phyloP scores from a whole-genome alignment of 192 early-diverging fungal genomes.

The Jimgerdemannia flammicorona region DNA sequence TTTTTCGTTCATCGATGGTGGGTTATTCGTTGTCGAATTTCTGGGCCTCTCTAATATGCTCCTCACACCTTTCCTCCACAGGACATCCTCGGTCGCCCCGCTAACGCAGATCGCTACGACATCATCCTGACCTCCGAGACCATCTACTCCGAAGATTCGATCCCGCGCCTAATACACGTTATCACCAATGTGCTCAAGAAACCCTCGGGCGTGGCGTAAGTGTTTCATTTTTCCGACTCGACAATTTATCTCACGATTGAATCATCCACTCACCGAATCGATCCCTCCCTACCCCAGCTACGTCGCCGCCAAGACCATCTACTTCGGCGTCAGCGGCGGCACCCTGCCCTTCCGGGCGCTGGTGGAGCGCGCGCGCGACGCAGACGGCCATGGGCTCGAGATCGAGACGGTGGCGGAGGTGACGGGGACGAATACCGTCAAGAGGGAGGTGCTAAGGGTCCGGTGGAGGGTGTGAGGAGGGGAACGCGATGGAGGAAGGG shows the following conservation, averaged over 20 bases:
- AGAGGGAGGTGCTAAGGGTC: conserved; percentile 31
- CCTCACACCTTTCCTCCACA: no score
- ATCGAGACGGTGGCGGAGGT: conserved; percentile 23
- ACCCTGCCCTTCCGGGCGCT: conserved; percentile 69
- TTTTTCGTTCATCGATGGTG: no score
- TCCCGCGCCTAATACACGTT: conserved; percentile 56
- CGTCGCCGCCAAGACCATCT: conserved; percentile 88
- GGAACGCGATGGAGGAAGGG: background rate
- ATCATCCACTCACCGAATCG: background rate
- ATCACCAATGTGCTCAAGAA: conserved; percentile 51
- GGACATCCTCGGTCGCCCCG: no score
- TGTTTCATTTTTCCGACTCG: conserved; percentile 13
- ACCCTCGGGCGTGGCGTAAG: conserved; percentile 41
- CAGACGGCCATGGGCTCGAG: conserved; percentile 22
- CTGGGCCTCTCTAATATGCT: no score
- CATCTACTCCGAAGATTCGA: conserved; percentile 65
- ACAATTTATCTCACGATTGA: background rate
- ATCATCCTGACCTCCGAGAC: conserved; percentile 77
- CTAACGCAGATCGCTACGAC: conserved; percentile 37
- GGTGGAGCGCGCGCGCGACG: conserved; percentile 40
- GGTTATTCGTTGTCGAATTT: no score
- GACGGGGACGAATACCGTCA: conserved; percentile 31
- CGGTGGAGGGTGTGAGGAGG: conserved; percentile 10
- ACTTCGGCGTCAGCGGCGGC: conserved; percentile 93
- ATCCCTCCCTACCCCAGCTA: conserved; percentile 17